Evolutionary conservation across 495 filamentous ascomycete species (phyloP), one percentile per base, ranked within the genome.

Genomic region (Penicillium psychrofluorescens): DNA sequence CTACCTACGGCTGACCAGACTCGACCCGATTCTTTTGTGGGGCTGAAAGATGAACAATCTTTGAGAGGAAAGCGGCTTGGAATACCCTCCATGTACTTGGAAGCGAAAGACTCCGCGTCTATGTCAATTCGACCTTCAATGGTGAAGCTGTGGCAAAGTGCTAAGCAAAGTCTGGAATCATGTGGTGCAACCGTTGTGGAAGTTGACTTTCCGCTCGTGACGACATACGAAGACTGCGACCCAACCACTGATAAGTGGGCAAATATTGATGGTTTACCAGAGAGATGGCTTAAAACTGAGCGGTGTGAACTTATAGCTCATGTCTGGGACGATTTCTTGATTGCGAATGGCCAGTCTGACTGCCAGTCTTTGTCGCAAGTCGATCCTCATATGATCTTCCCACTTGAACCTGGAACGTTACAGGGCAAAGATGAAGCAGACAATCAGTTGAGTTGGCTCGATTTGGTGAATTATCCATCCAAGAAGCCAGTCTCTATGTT

Each of bases 261-360:
- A 22, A 22, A 22, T 22, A 22, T 22, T 22, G 22, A 40, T 12
- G 31, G 36, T 11, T 36, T 40, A 8, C 44, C 44, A 2, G 44
- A 30, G 6, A 11, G 35, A n/a, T 40, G 37, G 37, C 40, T 32
- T 4, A 36, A 34, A 6, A 36, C 36, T 31, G 44, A 46, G 16
- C 37, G 37, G 15, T 54, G 47, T 34, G 39, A 41, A 16, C 29
- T 50, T 15, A 50, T 54, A 16, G 51, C 51, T 1, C 35, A 45
- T 4, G 43, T 30, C n/a, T 54, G 47, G 51, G 51, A 54, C 32
- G 39, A 49, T 7, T 50, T 54, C 16, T 37, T 54, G 12, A 22
- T n/a, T 6, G n/a, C 15, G 6, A 54, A 54, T 22, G 16, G 38
- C 6, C 43, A 54, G 12, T 11, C 27, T 11, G 42, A 35, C 6